Base-by-base conservation (phyloP, 129 eudicot species). In the Tanacetum coccineum region DNA sequence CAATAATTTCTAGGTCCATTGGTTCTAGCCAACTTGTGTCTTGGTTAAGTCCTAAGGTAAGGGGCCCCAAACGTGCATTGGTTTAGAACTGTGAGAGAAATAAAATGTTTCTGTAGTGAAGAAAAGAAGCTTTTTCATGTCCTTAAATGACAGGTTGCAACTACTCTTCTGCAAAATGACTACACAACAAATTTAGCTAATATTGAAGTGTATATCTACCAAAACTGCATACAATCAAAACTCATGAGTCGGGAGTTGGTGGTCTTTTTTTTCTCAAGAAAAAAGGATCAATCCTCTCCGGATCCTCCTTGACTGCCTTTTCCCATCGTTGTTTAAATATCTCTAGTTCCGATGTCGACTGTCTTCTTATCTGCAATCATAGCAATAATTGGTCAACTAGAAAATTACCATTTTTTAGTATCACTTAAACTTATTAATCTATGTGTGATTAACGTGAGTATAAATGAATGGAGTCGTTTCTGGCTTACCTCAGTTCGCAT, bases 271-370 rank as follows among this genome's bases (percentile, higher is more conserved):
- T 66, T 22, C 60, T 54, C 21, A 21, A 50, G 46, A 60, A 20
- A 54, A 72, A 81, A 13, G 82, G 87, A 71, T 85, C 88, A 13
- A 78, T 84, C 98, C 98, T 87, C 14, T 77, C 54, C 49, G 13
- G 71, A 71, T 91, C 96, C 57, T 79, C 84, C 66, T 78, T 67
- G 22, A 78, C 78, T 0, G 98, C 98, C 75, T 68, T 50, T 59
- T 91, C 84, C 98, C 98, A 91, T 28, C 98, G 82, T 9, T 79
- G 78, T 70, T 83, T 85, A 13, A 91, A 91, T 51, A 67, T 72
- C 63, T 80, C 78, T 44, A 87, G 91, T 78, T 91, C 98, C 10
- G 56, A 44, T 12, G 91, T 81, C 8, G 98, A 85, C 63, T 91
- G 94, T 60, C 88, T 87, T 60, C 97, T 79, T 36, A 91, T 83